phyloP scores from a whole-genome alignment of 352 stramenopile genomes.

The Phytophthora crassamura region DNA sequence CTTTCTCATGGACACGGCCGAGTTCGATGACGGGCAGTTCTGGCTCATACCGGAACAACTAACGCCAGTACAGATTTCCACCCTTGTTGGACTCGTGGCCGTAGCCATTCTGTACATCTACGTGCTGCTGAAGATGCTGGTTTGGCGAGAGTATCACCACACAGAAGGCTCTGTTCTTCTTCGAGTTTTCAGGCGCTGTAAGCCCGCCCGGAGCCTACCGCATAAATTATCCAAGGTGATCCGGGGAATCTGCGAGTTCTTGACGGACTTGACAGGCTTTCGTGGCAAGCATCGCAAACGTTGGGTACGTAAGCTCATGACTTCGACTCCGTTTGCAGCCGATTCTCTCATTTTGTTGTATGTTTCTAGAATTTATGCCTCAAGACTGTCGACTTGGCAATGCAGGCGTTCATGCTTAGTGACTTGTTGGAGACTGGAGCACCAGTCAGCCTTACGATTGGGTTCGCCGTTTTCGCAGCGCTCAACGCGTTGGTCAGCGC shows the following conservation, averaged over 20 bases:
- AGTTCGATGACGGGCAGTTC: conserved; percentile 45
- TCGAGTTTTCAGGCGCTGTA: conserved; percentile 7
- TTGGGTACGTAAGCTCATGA: conserved; percentile 32
- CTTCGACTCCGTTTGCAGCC: not conserved
- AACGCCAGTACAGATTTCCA: conserved; percentile 14
- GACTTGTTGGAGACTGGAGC: conserved; percentile 37
- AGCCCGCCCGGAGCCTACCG: not conserved
- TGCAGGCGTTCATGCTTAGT: conserved; percentile 35
- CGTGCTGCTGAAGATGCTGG: conserved; percentile 36
- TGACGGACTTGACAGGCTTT: conserved; percentile 36
- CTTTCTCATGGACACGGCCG: conserved; percentile 42
- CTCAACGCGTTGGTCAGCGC: conserved; percentile 37
- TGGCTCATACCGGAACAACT: conserved; percentile 42
- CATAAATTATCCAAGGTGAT: conserved; percentile 10
- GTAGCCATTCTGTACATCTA: conserved; percentile 15
- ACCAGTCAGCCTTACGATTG: conserved; percentile 27
- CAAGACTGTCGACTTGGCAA: conserved; percentile 38
- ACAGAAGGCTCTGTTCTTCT: conserved; percentile 13
- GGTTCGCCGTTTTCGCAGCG: conserved; percentile 29
- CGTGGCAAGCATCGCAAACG: conserved; percentile 40
- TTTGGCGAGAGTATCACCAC: conserved; percentile 25
- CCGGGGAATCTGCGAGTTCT: conserved; percentile 25
- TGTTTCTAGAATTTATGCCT: conserved; percentile 40
- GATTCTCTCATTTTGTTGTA: not conserved
- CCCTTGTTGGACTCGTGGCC: conserved; percentile 14